Evolutionary conservation across 768 basidiomycete species (phyloP), one percentile per base, ranked within the genome.

Genomic region (Harrya chromipes): DNA sequence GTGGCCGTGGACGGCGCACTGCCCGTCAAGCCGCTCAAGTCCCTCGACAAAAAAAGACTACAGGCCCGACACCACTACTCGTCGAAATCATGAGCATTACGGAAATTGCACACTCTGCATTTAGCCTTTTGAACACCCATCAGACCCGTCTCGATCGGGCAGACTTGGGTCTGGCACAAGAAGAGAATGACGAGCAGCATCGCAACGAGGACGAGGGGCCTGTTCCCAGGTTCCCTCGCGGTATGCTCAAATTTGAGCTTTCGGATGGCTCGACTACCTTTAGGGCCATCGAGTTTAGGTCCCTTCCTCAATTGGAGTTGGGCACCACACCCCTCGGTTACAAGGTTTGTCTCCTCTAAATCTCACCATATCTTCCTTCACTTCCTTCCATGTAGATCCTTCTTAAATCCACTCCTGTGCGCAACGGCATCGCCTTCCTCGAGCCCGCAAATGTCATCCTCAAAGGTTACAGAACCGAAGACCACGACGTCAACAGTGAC

Each of bases 91-190:
- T 73, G 16, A 74, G 79, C 13, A 78, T 95, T n/a, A 89, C 82
- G 16, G 94, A 97, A 48, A 84, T 97, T 19, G 90, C 85, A 0
- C 71, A 79, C 38, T 92, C 92, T 56, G 94, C 94, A 0, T 89
- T 91, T 60, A 82, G 74, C 44, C 75, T 97, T 16, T 77, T 85
- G 52, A 87, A 12, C 16, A 23, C 27, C 19, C 49, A 86, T 19
- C 74, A 81, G 46, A 80, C 82, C 12, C 76, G 90, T 29, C 70
- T 79, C 46, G 79, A 82, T 40, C 77, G 82, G 8, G 84, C 72
- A 16, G 80, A 79, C 47, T 63, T 77, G 26, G 74, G 72, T 33
- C 47, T 67, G 10, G 63, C 68, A 61, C 44, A 74, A 35, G 70
- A 68, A 13, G 68, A 53, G 14, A 70, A 72, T 20, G 75, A 74